phyloP scores from a whole-genome alignment of 306 rosid genomes.

The Vicia faba region DNA sequence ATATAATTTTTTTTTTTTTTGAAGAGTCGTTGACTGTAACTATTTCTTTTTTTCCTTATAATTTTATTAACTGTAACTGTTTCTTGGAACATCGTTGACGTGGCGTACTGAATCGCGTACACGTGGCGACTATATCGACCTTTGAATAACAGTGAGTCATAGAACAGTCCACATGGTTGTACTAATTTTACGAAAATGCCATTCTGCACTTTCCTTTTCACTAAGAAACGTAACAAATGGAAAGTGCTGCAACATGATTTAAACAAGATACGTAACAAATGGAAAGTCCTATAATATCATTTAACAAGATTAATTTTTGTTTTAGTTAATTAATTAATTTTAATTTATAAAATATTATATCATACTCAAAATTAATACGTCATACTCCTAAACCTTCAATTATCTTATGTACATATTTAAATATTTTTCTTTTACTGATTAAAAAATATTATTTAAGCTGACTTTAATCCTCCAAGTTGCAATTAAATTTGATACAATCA shows the following conservation, averaged over 20 bases:
- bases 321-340: neutral
- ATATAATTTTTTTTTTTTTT: too few relatives aligned
- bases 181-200: slow-evolving; percentile 45
- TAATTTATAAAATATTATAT: too few relatives aligned
- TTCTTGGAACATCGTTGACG: neutral
- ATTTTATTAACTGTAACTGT: slow-evolving; percentile 24
- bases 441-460: neutral
- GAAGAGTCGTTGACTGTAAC: too few relatives aligned
- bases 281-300: neutral
- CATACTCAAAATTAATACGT: too few relatives aligned
- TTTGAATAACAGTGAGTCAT: neutral
- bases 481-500: slow-evolving; percentile 1
- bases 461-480: neutral
- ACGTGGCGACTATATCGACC: neutral
- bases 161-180: slow-evolving; percentile 33
- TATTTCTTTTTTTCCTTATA: too few relatives aligned
- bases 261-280: neutral
- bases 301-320: neutral
- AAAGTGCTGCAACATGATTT: neutral
- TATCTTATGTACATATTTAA: neutral
- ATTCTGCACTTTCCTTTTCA: slow-evolving; percentile 24
- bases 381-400: too few relatives aligned
- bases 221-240: slow-evolving; percentile 26
- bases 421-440: neutral
- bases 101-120: neutral